Evolutionary conservation across 768 basidiomycete species (phyloP), one percentile per base, ranked within the genome.

Genomic region (Agrocybe praecox): DNA sequence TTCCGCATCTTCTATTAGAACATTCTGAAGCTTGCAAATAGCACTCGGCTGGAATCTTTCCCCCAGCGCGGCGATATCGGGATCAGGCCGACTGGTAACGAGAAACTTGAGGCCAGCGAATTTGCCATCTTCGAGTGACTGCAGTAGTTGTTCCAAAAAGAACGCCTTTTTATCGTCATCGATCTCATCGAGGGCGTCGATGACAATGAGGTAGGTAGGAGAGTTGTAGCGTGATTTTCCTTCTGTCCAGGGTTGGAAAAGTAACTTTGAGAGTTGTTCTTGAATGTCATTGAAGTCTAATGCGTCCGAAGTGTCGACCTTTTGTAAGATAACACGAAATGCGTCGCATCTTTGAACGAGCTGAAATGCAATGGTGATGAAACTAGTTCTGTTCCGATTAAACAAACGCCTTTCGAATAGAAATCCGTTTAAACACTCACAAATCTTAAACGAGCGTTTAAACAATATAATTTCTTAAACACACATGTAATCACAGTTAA

Each of bases 141-240:
- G 36, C 19, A 66, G 46, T 19, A 66, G 55, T 2, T 60, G 26
- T 6, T 24, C 18, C 24, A 68, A 53, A 62, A 66, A 60, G 0
- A 4, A 21, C 2, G 50, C 19, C 17, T 64, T 62, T 52, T 50
- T 49, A 2, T 43, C 15, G 1, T 50, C 45, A 0, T 65, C 55
- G 36, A 67, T 60, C 52, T 67, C 63, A 52, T 70, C 66, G n/a
- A 67, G 54, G 11, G 67, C 67, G 49, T 68, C 67, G 42, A 67
- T 52, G 53, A 65, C 43, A 40, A 69, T 50, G 26, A 68, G 59
- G 49, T 61, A 66, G 9, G 42, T 14, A 6, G 49, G 17, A 6
- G 7, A 12, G 18, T 15, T 17, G 17, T 52, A 32, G 50, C 22
- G 36, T 17, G 43, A 11, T 46, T 48, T 36, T 8, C 52, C 57